phyloP scores from a whole-genome alignment of 495 filamentous ascomycete species.

The Sphaerosporella brunnea region DNA sequence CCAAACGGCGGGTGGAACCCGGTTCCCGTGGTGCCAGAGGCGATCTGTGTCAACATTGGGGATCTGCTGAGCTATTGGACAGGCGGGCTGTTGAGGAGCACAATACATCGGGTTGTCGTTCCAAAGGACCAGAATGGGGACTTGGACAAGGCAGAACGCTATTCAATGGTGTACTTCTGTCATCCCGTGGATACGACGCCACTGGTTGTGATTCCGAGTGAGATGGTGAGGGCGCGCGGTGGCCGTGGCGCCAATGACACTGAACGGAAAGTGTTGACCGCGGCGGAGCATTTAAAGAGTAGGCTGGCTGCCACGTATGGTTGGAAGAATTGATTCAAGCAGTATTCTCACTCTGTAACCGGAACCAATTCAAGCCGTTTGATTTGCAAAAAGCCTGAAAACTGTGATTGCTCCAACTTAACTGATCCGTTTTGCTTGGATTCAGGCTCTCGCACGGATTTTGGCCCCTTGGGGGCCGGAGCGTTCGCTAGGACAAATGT shows the following conservation, averaged over 20 bases:
- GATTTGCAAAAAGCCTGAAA: no score
- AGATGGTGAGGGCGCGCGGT: slow-evolving; percentile 30
- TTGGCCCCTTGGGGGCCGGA: no score
- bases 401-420: no score
- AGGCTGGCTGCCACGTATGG: slow-evolving; percentile 58
- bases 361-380: no score
- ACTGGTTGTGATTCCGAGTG: slow-evolving; percentile 59
- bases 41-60: slow-evolving; percentile 83
- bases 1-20: slow-evolving; percentile 38
- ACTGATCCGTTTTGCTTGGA: no score
- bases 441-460: no score
- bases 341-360: no score
- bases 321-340: slow-evolving; percentile 8
- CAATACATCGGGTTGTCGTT: slow-evolving; percentile 79
- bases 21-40: slow-evolving; percentile 42
- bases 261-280: slow-evolving; percentile 51
- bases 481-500: no score
- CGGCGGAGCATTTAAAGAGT: slow-evolving; percentile 62
- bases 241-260: slow-evolving; percentile 28
- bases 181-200: slow-evolving; percentile 60
- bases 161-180: slow-evolving; percentile 82
- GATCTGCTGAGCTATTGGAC: slow-evolving; percentile 89
- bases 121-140: slow-evolving; percentile 35
- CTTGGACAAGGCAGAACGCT: slow-evolving; percentile 39
- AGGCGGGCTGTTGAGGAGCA: slow-evolving; percentile 60